These are phyloP conservation scores for Erysiphe pulchra DNA, from an alignment of 2,329 filamentous ascomycete genomes.

Conservation along the genomic window DNA sequence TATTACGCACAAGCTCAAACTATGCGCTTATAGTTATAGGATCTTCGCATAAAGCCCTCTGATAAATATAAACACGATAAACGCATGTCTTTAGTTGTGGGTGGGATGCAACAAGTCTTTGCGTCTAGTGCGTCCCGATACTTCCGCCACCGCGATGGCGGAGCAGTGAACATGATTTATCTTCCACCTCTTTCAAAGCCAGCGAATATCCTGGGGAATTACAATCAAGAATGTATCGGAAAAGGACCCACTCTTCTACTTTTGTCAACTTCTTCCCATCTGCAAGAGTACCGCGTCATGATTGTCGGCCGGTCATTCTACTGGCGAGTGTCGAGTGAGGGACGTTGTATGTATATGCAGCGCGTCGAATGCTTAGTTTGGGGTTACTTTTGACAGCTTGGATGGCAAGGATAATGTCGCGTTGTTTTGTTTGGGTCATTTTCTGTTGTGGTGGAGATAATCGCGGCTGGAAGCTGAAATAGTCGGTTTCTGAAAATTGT, in stretches of 20 bases:
- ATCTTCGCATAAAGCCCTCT: too few relatives aligned
- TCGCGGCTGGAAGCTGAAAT: too few relatives aligned
- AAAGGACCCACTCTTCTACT: background rate
- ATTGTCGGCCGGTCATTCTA: too few relatives aligned
- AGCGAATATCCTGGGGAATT: background rate
- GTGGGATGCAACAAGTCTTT: background rate
- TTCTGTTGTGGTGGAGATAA: too few relatives aligned
- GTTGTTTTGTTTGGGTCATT: too few relatives aligned
- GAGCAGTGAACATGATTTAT: background rate
- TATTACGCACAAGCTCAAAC: background rate
- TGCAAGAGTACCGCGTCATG: too few relatives aligned
- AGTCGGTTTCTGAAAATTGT: too few relatives aligned
- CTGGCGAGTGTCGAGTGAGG: too few relatives aligned
- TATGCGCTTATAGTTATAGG: background rate
- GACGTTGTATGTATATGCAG: too few relatives aligned
- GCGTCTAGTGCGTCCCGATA: background rate
- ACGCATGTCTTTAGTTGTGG: background rate
- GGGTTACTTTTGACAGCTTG: too few relatives aligned
- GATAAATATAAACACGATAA: background rate
- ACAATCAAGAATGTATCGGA: background rate
- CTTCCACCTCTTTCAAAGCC: background rate
- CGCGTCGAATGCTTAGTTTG: too few relatives aligned
- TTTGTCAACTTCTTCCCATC: background rate
- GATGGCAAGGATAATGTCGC: too few relatives aligned
- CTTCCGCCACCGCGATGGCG: background rate